Base-by-base conservation (phyloP, 208 protist species). In the Leishmania turanica region DNA sequence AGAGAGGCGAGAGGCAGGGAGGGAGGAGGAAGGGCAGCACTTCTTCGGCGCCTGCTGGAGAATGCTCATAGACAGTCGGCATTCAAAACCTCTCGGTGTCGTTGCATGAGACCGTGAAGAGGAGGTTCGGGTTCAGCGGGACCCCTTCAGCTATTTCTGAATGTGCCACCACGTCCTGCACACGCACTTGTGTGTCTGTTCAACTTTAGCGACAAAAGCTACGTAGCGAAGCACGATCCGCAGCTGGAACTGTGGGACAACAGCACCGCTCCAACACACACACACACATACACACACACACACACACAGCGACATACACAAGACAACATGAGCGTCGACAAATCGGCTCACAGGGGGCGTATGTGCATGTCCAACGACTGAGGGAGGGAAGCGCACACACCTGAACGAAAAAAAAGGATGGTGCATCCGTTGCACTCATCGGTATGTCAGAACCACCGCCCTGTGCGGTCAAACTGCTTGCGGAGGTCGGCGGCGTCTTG, bases 381-480 rank as follows among this genome's bases (percentile, higher is more conserved):
- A 11, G 24, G 51, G 21, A 37, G n/a, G 7, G 72, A 24, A 58
- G 47, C 70, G 11, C 31, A 72, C 37, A 54, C 37, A 21, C 3
- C 9, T 19, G 4, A 27, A 19, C 37, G 37, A 75, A n/a, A 56
- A 79, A 34, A 34, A 79, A 24, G 6, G 72, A 80, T 37, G 62
- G 9, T 45, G 51, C 34, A 53, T 71, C 19, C 21, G 27, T 17
- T 53, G 27, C 24, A 31, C 66, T 56, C 51, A 80, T 53, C 31
- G 40, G 6, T n/a, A 24, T 65, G 17, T 65, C 37, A 98, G 70
- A 96, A 96, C 93, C 93, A 98, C 51, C 90, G 91, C 15, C 85
- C 89, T 31, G 85, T 88, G 56, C 92, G 93, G 65, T 98, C 93
- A 89, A 98, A 98, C 79, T 96, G 93, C 87, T 98, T 98, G 40